Evolutionary conservation across 176 grass and related monocot genomes (phyloP).

Genomic region (Musa troglodytarum): DNA sequence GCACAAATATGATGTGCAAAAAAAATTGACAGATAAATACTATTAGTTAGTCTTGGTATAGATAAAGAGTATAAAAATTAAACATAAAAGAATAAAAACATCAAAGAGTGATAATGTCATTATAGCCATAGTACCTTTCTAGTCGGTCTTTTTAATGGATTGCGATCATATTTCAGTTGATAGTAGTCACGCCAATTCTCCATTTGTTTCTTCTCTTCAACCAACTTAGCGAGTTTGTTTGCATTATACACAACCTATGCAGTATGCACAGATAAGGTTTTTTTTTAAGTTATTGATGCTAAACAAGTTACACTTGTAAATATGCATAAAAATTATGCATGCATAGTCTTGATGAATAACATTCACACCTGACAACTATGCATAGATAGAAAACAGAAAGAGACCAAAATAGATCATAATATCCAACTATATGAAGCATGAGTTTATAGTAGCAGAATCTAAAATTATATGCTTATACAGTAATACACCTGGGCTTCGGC

Average conservation of each 20-base stretch:
- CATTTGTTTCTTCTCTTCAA: conserved; percentile 81
- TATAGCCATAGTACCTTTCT: conserved; percentile 36
- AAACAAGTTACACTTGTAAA: background rate
- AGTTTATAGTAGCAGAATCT: conserved; percentile 6
- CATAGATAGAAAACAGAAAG: conserved; percentile 18
- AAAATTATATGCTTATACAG: too few species aligned
- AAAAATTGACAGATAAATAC: background rate
- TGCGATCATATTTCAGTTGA: conserved; percentile 74
- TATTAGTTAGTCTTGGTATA: background rate
- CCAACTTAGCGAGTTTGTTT: conserved; percentile 76
- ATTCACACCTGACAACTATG: too few species aligned
- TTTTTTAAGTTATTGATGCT: background rate
- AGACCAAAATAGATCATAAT: background rate
- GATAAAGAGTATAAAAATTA: background rate
- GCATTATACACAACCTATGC: conserved; percentile 78
- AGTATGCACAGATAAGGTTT: background rate
- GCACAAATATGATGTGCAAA: conserved; percentile 16
- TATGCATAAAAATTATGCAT: background rate
- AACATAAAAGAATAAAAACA: background rate
- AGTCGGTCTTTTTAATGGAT: conserved; percentile 55
- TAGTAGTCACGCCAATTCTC: conserved; percentile 93
- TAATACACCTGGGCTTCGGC: too few species aligned
- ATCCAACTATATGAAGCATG: conserved; percentile 3
- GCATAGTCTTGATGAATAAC: too few species aligned
- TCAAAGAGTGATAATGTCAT: background rate